Evolutionary conservation across 768 basidiomycete genomes (phyloP).

Genomic region (Rhodotorula paludigena): DNA sequence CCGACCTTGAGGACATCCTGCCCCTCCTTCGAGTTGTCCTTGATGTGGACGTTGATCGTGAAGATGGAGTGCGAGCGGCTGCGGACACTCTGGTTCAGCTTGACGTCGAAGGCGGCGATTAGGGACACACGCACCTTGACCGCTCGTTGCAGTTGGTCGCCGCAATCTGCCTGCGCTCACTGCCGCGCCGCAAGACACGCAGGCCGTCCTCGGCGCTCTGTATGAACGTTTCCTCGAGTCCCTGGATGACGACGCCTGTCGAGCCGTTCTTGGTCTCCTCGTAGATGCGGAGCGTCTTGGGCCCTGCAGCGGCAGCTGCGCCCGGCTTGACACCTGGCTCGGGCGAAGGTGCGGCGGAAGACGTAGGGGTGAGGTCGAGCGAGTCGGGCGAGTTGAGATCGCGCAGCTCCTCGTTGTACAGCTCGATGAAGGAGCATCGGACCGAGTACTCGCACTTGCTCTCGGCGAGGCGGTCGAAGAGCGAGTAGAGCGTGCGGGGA

Average conservation of each 20-base stretch:
- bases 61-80: conserved; percentile 96
- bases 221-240: conserved; percentile 82
- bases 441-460: conserved; percentile 78
- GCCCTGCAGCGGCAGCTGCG: not conserved
- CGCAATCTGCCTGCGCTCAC: conserved; percentile 82
- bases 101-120: not conserved
- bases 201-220: conserved; percentile 77
- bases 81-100: not conserved
- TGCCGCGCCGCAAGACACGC: conserved; percentile 78
- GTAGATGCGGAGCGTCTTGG: conserved; percentile 72
- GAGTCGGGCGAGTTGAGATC: conserved; percentile 63
- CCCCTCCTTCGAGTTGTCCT: conserved; percentile 63
- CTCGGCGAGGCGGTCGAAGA: conserved; percentile 81
- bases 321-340: not conserved
- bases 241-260: conserved; percentile 76
- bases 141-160: conserved; percentile 97
- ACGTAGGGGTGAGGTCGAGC: conserved; percentile 50
- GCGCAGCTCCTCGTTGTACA: conserved; percentile 97
- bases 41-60: conserved; percentile 88
- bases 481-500: conserved; percentile 81
- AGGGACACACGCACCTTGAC: conserved; percentile 53
- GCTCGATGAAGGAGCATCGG: conserved; percentile 85
- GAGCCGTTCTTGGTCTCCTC: conserved; percentile 79
- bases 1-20: conserved; percentile 89
- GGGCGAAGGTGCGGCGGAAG: not conserved